Base-by-base conservation (phyloP, 176 grass and related monocot genomes). In the Secale cereale region DNA sequence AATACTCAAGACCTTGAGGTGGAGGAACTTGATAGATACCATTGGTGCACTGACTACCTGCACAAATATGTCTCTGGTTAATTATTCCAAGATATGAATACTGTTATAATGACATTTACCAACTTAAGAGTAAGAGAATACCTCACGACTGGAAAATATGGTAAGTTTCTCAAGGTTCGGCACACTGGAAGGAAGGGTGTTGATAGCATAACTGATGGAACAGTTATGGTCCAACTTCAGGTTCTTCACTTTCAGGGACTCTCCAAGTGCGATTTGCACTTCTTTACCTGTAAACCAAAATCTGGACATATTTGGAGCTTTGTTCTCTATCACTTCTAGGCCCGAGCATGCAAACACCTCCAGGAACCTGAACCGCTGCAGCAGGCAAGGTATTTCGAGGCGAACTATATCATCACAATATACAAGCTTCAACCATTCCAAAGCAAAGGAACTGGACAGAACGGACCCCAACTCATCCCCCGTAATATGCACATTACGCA, bases 91-190 rank as follows among this genome's bases (percentile, higher is more conserved):
- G 0, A 28, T 32, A 59, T 32, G 37, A 15, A 12, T 70, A 19
- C 4, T 19, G 3, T 70, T 3, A 36, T n/a, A 17, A 3, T 10
- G 27, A 30, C 29, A 66, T 10, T 69, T 69, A 36, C 17, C 9
- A 35, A 69, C 17, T 69, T 69, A 36, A 15, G 25, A 37, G 4
- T 31, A 52, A 59, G 19, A 70, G 25, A 3, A 85, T 79, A 79
- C 84, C 84, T 79, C 36, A 29, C 0, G 1, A 12, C 0, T 0
- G 0, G 29, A 54, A 28, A 0, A 0, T 78, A 85, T 68, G 5
- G 19, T 8, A 45, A 85, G 75, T 59, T 48, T 85, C 65, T 85
- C 64, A 13, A 85, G 33, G 28, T 70, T 85, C 4, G 64, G 75
- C 35, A 70, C n/a, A 31, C 37, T 15, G 17, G 74, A 70, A 1